A percentile compares a stretch with the other conserved stretches of the same genome.
Evolutionary conservation across 495 filamentous ascomycete genomes (phyloP).

Genomic region (Penicillium daleae): DNA sequence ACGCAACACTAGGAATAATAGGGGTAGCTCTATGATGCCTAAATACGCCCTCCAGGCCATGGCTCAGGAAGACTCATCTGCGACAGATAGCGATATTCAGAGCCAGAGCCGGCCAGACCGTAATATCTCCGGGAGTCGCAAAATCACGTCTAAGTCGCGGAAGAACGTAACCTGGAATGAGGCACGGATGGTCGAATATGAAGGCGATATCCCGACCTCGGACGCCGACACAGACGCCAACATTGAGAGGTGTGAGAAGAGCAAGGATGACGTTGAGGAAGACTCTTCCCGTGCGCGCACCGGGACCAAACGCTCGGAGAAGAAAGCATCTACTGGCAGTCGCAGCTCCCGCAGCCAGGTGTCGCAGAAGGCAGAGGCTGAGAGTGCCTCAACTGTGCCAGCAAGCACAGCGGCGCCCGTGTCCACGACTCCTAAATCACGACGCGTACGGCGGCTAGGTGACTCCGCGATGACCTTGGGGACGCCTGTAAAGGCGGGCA

Average conservation of each 20-base stretch:
- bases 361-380: slow-evolving; percentile 23
- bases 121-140: slow-evolving; percentile 8
- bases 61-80: slow-evolving; percentile 19
- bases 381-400: slow-evolving; percentile 20
- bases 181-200: slow-evolving; percentile 38
- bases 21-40: slow-evolving; percentile 55
- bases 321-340: slow-evolving; percentile 31
- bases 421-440: slow-evolving; percentile 35
- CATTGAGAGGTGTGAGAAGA: slow-evolving; percentile 10
- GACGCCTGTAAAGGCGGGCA: slow-evolving; percentile 31
- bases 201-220: slow-evolving; percentile 12
- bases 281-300: slow-evolving; percentile 14
- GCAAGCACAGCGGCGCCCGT: slow-evolving; percentile 26
- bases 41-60: slow-evolving; percentile 50
- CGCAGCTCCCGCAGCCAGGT: slow-evolving; percentile 34
- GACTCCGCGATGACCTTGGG: slow-evolving; percentile 30
- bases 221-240: slow-evolving; percentile 17
- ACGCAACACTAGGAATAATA: slow-evolving; percentile 61
- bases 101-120: slow-evolving; percentile 11
- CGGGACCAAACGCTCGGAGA: slow-evolving; percentile 23
- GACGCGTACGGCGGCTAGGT: slow-evolving; percentile 43
- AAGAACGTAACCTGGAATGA: slow-evolving; percentile 53
- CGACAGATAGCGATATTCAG: slow-evolving; percentile 9
- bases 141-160: slow-evolving; percentile 3
- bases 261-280: slow-evolving; percentile 21